Base-by-base conservation (phyloP, 352 stramenopile genomes). In the Phytophthora sp. region DNA sequence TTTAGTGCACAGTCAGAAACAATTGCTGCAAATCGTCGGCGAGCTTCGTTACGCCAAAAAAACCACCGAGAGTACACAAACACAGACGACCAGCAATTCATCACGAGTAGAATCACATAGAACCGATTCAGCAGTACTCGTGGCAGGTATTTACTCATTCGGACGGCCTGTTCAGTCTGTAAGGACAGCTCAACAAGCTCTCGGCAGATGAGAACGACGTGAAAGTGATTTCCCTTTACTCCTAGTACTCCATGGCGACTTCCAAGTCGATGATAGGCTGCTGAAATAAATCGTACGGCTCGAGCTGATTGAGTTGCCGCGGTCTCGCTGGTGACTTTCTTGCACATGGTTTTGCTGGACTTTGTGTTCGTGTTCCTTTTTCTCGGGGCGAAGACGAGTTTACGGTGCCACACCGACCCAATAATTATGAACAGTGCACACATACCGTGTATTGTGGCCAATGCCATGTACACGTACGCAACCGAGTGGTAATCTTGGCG, bases 51-150 rank as follows among this genome's bases (percentile, higher is more conserved):
- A 24, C 23, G 6, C 36, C 12, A 18, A 8, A 44, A 18, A 8
- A 44, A 44, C 36, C 36, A 44, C 3, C 36, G n/a, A 44, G 36
- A 44, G 36, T 44, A 44, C 20, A 44, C 23, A 44, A 44, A 23
- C 16, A 44, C 36, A 16, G 36, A 44, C 3, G 36, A 44, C 15
- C 16, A 44, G 36, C 16, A 44, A 44, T 44, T 44, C 4, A 24
- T 15, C n/a, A 44, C 36, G 12, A 44, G 36, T 8, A 44, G 16
- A 44, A 4, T 15, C 16, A 44, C 36, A 2, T 44, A 44, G 23
- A 44, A 44, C 3, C 4, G 36, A 12, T 44, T 44, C 2, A 44
- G 36, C 3, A 23, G 16, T 5, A n/a, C 16, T 23, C 23, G 36
- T 3, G 36, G 23, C 20, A 44, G 36, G 7, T 44, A 44, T 23